Conservation (phyloP, 2,329 filamentous ascomycete species). For the Intubia oerlemansii region DNA sequence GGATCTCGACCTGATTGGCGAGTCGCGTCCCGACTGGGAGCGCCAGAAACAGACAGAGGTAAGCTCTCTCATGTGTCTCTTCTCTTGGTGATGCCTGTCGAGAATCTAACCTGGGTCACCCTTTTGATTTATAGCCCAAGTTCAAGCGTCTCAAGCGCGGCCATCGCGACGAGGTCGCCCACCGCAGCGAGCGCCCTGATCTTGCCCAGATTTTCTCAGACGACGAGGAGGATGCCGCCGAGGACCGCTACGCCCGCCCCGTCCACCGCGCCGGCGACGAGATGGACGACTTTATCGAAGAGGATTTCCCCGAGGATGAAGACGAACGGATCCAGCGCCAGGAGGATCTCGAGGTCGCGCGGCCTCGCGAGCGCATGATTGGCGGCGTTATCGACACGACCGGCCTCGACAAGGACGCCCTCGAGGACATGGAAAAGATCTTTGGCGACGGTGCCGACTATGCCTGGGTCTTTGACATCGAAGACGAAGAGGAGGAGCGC, state of each 20-base stretch:
- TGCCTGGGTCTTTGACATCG: constrained; percentile 76
- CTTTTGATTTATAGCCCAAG: constrained; percentile 61
- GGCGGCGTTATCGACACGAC: constrained; percentile 55
- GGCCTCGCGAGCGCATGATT: constrained; percentile 48
- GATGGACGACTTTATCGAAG: constrained; percentile 91
- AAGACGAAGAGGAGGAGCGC: constrained; percentile 67
- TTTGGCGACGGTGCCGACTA: constrained; percentile 95
- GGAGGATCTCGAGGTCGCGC: constrained; percentile 76
- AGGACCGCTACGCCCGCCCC: constrained; percentile 29
- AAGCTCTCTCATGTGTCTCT: too few relatives aligned
- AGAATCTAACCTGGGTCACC: constrained; percentile 2
- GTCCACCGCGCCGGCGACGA: constrained; percentile 48
- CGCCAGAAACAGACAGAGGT: constrained; percentile 50
- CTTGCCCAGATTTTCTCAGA: constrained; percentile 91
- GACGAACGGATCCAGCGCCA: constrained; percentile 52
- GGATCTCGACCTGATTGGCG: constrained; percentile 84
- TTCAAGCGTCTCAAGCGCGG: constrained; percentile 95
- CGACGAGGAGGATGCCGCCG: constrained; percentile 58
- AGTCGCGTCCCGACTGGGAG: constrained; percentile 51
- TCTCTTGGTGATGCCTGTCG: not conserved
- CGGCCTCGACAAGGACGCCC: constrained; percentile 73
- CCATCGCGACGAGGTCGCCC: constrained; percentile 52
- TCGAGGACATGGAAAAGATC: constrained; percentile 90
- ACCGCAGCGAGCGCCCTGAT: constrained; percentile 42
- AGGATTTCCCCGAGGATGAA: constrained; percentile 79